Base-by-base conservation (phyloP, 2,329 filamentous ascomycete species). In the Niveomyces coronatus region DNA sequence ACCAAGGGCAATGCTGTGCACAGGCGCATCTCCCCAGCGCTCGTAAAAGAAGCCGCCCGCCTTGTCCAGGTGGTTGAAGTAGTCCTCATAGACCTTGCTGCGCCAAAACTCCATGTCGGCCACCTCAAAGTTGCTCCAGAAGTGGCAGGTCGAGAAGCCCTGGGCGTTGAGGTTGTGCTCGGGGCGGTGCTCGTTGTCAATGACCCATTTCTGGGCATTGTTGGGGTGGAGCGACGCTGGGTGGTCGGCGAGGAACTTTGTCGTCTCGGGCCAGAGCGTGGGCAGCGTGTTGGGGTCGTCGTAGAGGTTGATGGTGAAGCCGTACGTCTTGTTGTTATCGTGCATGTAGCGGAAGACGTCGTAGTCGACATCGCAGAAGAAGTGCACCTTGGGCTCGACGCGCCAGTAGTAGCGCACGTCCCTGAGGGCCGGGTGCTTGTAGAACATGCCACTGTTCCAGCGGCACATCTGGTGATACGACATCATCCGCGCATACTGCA, bases 401-500 rank as follows among this genome's bases (percentile, higher is more conserved):
- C 91, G 85, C 91, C 91, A 98, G 70, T 98, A 98, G 70, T 85
- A 98, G 49, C 86, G 84, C 46, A 74, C 77, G 51, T 91, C 63
- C 47, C 78, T 69, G 40, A 98, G 74, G 1, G 87, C 88, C 0
- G 87, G 86, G 61, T 98, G 91, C 56, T 91, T 87, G 70, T 94
- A 95, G 70, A 98, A 98, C 61, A 96, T 72, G 54, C 91, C 91
- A 54, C 85, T 93, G 66, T 98, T 98, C 91, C 91, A 98, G 40
- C 91, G 80, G 58, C 91, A 98, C 91, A 98, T 98, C 57, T 96
- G 84, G 62, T 96, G 89, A 64, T 98, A 98, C 34, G 87, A 94
- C 38, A 85, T 64, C 70, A 84, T 85, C 50, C 79, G 73, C 53
- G 85, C 85, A 59, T 98, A 98, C 57, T 96, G 89, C 30, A 98